These are phyloP conservation scores for Suillus tomentosus DNA, from an alignment of 768 basidiomycete species.

Conservation along the genomic window DNA sequence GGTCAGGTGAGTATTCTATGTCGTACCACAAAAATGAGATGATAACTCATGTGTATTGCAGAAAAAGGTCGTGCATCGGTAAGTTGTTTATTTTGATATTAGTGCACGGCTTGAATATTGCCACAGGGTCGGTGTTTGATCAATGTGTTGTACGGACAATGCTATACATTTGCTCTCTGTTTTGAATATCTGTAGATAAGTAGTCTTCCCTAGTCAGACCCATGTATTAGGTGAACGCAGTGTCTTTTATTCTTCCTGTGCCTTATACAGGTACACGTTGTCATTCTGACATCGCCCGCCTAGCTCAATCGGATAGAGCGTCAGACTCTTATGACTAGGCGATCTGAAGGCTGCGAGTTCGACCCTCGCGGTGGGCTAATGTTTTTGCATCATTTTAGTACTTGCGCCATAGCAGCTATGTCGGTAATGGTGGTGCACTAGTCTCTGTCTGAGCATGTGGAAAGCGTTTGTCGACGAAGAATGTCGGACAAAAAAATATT, in stretches of 20 bases:
- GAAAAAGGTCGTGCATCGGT: conserved; percentile 61
- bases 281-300: conserved; percentile 42
- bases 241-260: not conserved
- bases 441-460: not conserved
- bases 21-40: not conserved
- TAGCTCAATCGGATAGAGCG: conserved; percentile 72
- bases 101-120: conserved; percentile 8
- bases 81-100: conserved; percentile 11
- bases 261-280: not conserved
- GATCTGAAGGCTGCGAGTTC: conserved; percentile 66
- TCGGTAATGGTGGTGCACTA: not conserved
- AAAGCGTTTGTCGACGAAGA: not conserved
- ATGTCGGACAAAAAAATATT: too few relatives aligned
- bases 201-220: not conserved
- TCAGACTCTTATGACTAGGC: conserved; percentile 58
- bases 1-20: conserved; percentile 47
- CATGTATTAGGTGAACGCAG: too few relatives aligned
- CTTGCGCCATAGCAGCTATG: not conserved
- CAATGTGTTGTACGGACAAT: not conserved
- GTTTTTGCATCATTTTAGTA: conserved; percentile 18
- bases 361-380: conserved; percentile 64
- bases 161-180: not conserved
- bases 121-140: conserved; percentile 34
- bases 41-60: conserved; percentile 26
- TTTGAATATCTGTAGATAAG: conserved; percentile 5